Conservation (phyloP, 1,284 basidiomycete genomes). For the Amylostereum areolatum region DNA sequence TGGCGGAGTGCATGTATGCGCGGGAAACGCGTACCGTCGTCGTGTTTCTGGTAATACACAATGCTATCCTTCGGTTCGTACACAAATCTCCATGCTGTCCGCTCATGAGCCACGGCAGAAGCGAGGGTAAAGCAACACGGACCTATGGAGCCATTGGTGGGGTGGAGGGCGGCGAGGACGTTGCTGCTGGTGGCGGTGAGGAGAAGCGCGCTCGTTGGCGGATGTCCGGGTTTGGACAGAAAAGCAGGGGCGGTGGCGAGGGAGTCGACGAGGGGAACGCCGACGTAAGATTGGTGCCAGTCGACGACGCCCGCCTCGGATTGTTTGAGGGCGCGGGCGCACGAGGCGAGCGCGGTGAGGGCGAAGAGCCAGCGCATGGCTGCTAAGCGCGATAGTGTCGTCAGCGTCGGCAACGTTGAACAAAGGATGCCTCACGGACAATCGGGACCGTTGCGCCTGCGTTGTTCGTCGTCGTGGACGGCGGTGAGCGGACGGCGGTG, state of each 20-base stretch:
- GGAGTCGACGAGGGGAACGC: slow-evolving; percentile 54
- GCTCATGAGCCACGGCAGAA: no score
- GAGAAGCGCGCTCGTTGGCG: slow-evolving; percentile 43
- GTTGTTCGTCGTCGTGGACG: no score
- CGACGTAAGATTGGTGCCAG: slow-evolving; percentile 78
- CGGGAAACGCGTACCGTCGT: slow-evolving; percentile 43
- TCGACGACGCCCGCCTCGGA: slow-evolving; percentile 80
- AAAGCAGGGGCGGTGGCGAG: slow-evolving; percentile 50
- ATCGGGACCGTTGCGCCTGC: no score
- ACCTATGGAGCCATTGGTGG: slow-evolving; percentile 71
- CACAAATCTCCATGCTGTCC: slow-evolving; percentile 75
- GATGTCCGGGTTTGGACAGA: slow-evolving; percentile 29
- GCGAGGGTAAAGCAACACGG: slow-evolving; percentile 20
- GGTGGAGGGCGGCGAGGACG: slow-evolving; percentile 73
- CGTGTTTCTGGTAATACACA: slow-evolving; percentile 59
- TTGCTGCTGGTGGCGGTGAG: slow-evolving; percentile 73
- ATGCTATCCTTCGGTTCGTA: slow-evolving; percentile 66
- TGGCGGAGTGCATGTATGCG: slow-evolving; percentile 3
- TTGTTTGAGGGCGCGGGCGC: slow-evolving; percentile 48
- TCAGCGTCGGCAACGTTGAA: no score
- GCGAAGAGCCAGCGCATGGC: slow-evolving; percentile 6
- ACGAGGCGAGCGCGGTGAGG: neutral
- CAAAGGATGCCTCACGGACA: no score
- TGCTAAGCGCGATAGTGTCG: no score
- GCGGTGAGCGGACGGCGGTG: no score